Evolutionary conservation across 495 filamentous ascomycete species (phyloP).

Genomic region (Lepraria neglecta): DNA sequence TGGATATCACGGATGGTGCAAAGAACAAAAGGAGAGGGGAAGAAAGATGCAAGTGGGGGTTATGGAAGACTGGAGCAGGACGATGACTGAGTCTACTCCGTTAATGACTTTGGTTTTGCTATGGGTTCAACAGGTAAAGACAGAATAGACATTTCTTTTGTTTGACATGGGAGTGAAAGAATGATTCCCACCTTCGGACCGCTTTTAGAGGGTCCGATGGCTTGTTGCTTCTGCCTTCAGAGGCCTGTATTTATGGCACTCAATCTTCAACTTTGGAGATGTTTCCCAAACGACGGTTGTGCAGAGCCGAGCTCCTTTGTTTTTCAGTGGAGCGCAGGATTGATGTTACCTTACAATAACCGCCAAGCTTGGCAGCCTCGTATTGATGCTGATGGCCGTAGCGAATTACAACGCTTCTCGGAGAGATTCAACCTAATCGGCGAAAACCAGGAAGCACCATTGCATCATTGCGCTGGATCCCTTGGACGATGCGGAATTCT

Average conservation of each 20-base stretch:
- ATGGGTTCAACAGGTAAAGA: constrained; percentile 17
- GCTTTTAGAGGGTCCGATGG: background rate
- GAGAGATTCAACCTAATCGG: too few species aligned
- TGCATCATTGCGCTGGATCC: too few species aligned
- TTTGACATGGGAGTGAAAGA: constrained; percentile 4
- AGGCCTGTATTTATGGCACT: constrained; percentile 13
- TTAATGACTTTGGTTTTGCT: constrained; percentile 28
- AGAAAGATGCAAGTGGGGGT: constrained; percentile 42
- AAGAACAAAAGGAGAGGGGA: constrained; percentile 45
- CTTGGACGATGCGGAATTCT: too few species aligned
- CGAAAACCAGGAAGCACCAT: too few species aligned
- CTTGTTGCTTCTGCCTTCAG: constrained; percentile 4
- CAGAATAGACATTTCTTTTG: constrained; percentile 22
- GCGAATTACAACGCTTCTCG: too few species aligned
- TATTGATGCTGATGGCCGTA: too few species aligned
- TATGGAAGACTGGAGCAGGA: constrained; percentile 63
- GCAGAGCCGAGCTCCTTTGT: background rate
- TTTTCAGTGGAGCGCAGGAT: background rate
- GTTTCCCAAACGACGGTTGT: background rate
- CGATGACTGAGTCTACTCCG: constrained; percentile 40
- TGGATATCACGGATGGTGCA: constrained; percentile 63
- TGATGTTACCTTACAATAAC: too few species aligned
- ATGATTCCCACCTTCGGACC: constrained; percentile 23
- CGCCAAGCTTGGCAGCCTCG: too few species aligned
- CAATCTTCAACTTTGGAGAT: background rate